phyloP scores from a whole-genome alignment of 192 early-diverging fungal species.

The Pecoramyces ruminantium region DNA sequence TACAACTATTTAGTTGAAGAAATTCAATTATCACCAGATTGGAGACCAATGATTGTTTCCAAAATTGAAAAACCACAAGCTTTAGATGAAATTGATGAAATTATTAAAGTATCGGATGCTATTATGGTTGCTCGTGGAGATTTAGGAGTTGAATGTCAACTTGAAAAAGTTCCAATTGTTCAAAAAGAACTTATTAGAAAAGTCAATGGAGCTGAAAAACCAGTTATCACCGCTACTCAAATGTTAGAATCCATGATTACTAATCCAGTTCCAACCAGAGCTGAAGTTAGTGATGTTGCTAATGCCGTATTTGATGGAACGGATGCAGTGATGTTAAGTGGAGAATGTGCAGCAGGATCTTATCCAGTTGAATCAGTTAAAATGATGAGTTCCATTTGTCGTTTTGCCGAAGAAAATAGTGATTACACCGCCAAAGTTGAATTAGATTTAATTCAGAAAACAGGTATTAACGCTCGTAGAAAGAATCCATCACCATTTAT shows the following conservation, averaged over 20 bases:
- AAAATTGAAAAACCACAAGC: constrained; percentile 99
- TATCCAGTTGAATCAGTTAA: constrained; percentile 80
- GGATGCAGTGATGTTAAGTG: constrained; percentile 98
- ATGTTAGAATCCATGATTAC: constrained; percentile 85
- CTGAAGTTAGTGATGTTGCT: constrained; percentile 95
- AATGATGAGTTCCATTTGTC: constrained; percentile 88
- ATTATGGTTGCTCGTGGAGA: constrained; percentile 98
- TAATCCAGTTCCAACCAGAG: constrained; percentile 94
- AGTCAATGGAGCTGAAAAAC: constrained; percentile 92
- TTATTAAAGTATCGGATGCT: constrained; percentile 79
- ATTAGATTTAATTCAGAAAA: constrained; percentile 18
- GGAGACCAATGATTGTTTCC: constrained; percentile 44
- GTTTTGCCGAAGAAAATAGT: constrained; percentile 81
- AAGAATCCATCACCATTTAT: constrained; percentile 52
- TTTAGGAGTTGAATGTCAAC: constrained; percentile 91
- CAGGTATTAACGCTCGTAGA: not conserved
- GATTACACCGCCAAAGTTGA: constrained; percentile 74
- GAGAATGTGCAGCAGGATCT: constrained; percentile 90
- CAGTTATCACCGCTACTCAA: constrained; percentile 91
- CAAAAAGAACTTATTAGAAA: constrained; percentile 99
- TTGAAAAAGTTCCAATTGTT: constrained; percentile 74
- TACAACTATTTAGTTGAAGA: not conserved
- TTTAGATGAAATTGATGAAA: constrained; percentile 96
- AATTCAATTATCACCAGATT: not conserved
- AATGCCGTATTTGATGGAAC: constrained; percentile 96